These are phyloP conservation scores for Yamadazyma trypodendri DNA, from an alignment of 1,139 yeast genomes.

Conservation along the genomic window DNA sequence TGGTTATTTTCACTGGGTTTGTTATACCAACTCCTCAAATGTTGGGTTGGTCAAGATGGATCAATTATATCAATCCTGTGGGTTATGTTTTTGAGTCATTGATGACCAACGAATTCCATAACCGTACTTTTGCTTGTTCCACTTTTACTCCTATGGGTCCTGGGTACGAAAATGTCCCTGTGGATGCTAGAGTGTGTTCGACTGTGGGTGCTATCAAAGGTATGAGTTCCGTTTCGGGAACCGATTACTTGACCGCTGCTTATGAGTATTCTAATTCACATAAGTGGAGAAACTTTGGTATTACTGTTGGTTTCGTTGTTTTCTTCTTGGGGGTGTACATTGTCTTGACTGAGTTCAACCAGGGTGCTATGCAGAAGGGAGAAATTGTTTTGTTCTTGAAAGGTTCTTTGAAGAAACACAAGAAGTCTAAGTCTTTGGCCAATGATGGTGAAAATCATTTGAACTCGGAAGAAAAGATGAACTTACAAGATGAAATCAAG, in stretches of 20 bases:
- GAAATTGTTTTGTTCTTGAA: constrained; percentile 69
- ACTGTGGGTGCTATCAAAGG: constrained; percentile 69
- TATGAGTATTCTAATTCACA: constrained; percentile 55
- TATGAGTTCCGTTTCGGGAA: constrained; percentile 51
- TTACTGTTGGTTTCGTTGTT: constrained; percentile 53
- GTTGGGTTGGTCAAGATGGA: constrained; percentile 68
- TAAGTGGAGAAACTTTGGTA: constrained; percentile 85
- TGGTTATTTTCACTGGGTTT: constrained; percentile 60
- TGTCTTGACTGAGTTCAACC: constrained; percentile 59
- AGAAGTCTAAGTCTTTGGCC: constrained; percentile 14
- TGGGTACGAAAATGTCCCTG: constrained; percentile 39
- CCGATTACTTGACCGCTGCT: constrained; percentile 46
- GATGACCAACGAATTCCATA: constrained; percentile 55
- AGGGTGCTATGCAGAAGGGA: constrained; percentile 80
- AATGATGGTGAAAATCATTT: constrained; percentile 17
- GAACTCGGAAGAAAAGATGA: constrained; percentile 18
- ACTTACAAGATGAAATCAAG: constrained; percentile 20
- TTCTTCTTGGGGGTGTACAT: constrained; percentile 59
- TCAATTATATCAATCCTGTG: constrained; percentile 56
- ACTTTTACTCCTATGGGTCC: constrained; percentile 49
- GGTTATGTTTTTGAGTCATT: constrained; percentile 56
- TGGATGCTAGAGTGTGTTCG: constrained; percentile 49
- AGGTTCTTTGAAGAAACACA: constrained; percentile 25
- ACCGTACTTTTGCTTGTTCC: constrained; percentile 48
- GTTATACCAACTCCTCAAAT: constrained; percentile 55